Conservation (phyloP, 768 basidiomycete genomes). For the Paxillus involutus region DNA sequence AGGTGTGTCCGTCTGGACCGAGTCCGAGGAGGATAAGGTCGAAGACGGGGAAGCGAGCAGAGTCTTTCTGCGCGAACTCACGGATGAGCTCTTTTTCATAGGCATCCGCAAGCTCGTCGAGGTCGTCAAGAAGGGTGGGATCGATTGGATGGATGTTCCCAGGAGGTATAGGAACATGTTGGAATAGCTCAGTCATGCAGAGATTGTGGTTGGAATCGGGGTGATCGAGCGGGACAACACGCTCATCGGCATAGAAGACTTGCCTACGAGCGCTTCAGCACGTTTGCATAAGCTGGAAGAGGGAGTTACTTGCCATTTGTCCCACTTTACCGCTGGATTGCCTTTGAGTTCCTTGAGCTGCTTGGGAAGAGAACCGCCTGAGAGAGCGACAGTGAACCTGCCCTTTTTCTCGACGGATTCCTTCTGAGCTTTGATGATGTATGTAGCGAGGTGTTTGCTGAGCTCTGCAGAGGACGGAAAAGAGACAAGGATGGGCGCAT, state of each 20-base stretch:
- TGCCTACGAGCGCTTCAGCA: conserved; percentile 61
- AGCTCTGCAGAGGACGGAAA: conserved; percentile 62
- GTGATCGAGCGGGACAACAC: conserved; percentile 90
- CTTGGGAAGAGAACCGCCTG: conserved; percentile 89
- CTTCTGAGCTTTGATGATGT: conserved; percentile 84
- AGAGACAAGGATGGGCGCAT: conserved; percentile 67
- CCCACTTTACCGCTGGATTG: conserved; percentile 77
- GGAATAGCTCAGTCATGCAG: conserved; percentile 72
- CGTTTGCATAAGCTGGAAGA: neutral
- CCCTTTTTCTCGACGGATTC: conserved; percentile 88
- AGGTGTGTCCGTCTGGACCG: conserved; percentile 98
- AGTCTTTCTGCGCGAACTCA: conserved; percentile 89
- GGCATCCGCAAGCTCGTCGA: conserved; percentile 77
- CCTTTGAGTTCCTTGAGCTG: conserved; percentile 71
- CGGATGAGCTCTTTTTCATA: conserved; percentile 84
- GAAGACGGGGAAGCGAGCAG: conserved; percentile 95
- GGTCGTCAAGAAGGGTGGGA: conserved; percentile 57
- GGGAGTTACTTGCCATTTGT: conserved; percentile 76
- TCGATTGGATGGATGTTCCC: conserved; percentile 87
- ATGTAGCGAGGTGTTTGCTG: conserved; percentile 67
- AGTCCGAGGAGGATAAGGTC: conserved; percentile 96
- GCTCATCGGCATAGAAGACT: conserved; percentile 96
- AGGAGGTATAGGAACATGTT: conserved; percentile 75
- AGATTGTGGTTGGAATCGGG: conserved; percentile 89
- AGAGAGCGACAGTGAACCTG: conserved; percentile 89